Conservation (phyloP, 1,284 basidiomycete genomes). For the Malassezia slooffiae region DNA sequence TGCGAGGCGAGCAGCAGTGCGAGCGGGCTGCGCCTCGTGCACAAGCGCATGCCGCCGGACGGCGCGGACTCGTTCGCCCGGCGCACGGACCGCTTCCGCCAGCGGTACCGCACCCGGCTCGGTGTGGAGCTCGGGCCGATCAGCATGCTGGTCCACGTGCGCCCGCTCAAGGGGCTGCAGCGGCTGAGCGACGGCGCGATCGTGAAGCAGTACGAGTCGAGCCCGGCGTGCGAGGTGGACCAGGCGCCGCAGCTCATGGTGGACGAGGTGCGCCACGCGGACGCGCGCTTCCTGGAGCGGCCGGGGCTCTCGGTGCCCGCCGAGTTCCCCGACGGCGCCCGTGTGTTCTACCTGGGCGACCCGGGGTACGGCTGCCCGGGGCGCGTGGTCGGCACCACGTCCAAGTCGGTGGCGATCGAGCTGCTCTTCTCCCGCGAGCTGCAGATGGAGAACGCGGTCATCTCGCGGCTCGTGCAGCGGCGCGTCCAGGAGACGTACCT, state of each 20-base stretch:
- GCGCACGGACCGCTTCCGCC: conserved; percentile 12
- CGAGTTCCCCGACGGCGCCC: conserved; percentile 80
- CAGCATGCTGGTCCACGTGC: conserved; percentile 37
- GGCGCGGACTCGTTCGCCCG: neutral
- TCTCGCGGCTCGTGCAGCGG: conserved; percentile 27
- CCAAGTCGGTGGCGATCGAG: conserved; percentile 31
- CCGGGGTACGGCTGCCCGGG: conserved; percentile 90
- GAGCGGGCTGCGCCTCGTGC: no score
- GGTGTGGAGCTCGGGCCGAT: conserved; percentile 75
- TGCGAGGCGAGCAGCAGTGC: neutral
- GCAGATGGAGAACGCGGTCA: conserved; percentile 28
- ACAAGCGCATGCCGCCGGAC: no score
- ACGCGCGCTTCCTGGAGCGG: conserved; percentile 49
- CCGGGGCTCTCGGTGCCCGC: conserved; percentile 68
- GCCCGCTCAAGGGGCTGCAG: conserved; percentile 60
- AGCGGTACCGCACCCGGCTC: conserved; percentile 74
- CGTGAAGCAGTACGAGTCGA: conserved; percentile 82
- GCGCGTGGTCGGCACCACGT: conserved; percentile 64
- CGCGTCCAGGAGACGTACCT: conserved; percentile 26
- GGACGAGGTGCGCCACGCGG: conserved; percentile 28
- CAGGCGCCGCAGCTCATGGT: conserved; percentile 56
- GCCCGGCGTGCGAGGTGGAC: conserved; percentile 63
- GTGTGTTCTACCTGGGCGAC: conserved; percentile 88
- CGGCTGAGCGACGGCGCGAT: conserved; percentile 77
- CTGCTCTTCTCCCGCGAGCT: conserved; percentile 33